Evolutionary conservation across 192 early-diverging fungal genomes (phyloP).

Genomic region (Gonapodya sp.): DNA sequence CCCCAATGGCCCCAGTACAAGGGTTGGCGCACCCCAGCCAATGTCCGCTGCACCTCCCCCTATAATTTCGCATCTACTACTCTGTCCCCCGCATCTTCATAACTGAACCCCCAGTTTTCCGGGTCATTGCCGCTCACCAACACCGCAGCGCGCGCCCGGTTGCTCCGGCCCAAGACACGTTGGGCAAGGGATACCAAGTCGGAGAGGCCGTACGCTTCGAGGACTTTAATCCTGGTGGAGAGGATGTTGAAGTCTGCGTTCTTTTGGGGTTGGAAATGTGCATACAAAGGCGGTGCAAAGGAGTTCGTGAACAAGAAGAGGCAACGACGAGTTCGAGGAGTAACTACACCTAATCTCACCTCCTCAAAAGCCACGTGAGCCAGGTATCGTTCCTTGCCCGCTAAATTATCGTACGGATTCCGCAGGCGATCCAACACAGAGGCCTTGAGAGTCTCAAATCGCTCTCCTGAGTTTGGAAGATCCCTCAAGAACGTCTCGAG

Average conservation of each 20-base stretch:
- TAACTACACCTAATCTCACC: neutral
- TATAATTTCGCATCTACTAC: no score
- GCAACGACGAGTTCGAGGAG: no score
- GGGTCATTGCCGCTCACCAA: conserved; percentile 22
- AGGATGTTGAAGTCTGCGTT: conserved; percentile 19
- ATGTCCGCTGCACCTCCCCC: no score
- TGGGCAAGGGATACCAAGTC: conserved; percentile 17
- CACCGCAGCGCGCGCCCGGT: conserved; percentile 20
- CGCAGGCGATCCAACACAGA: conserved; percentile 18
- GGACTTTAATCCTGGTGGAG: neutral
- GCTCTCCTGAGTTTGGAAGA: neutral
- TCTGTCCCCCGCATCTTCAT: neutral
- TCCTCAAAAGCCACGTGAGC: conserved; percentile 27
- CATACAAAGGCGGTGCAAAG: no score
- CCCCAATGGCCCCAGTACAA: no score
- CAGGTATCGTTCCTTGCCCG: conserved; percentile 20
- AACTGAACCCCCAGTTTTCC: conserved; percentile 19
- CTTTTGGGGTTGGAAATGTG: no score
- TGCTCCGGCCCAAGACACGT: conserved; percentile 13
- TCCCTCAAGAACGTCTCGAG: conserved; percentile 20
- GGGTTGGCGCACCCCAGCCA: no score
- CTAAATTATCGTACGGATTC: conserved; percentile 24
- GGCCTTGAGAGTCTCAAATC: conserved; percentile 25
- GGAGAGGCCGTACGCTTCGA: conserved; percentile 16
- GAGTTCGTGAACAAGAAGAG: no score